phyloP scores from a whole-genome alignment of 2,329 filamentous ascomycete species.

The Boeremia lycopersici region DNA sequence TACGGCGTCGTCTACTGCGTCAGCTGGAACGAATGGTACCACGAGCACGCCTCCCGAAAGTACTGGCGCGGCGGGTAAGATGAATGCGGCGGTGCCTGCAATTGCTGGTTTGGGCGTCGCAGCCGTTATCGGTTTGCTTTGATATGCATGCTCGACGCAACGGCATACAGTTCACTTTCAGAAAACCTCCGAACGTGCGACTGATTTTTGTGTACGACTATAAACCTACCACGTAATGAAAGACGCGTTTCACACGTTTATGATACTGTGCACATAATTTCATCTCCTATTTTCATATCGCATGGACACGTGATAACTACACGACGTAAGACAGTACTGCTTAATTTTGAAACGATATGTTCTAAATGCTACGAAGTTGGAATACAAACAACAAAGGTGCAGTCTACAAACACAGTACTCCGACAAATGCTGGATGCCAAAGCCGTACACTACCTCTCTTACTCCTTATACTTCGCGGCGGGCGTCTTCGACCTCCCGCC shows the following conservation, averaged over 20 bases:
- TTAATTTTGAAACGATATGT: too few relatives aligned
- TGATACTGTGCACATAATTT: too few relatives aligned
- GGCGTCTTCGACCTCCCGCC: not conserved
- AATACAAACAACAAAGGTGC: not conserved
- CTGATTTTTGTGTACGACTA: too few relatives aligned
- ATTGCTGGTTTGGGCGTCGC: constrained; percentile 5
- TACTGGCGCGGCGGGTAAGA: constrained; percentile 7
- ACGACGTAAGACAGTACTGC: too few relatives aligned
- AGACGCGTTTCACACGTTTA: too few relatives aligned
- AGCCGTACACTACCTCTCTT: not conserved
- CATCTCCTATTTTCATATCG: too few relatives aligned
- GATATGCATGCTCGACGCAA: not conserved
- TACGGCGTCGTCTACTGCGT: not conserved
- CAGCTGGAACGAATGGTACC: not conserved
- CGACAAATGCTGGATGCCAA: too few relatives aligned
- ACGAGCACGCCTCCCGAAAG: not conserved
- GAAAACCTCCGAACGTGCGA: too few relatives aligned
- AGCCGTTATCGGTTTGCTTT: constrained; percentile 2
- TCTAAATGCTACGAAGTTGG: too few relatives aligned
- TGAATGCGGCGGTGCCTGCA: not conserved
- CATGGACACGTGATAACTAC: too few relatives aligned
- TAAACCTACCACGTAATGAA: too few relatives aligned
- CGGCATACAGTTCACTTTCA: too few relatives aligned
- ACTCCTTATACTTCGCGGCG: not conserved
- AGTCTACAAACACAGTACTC: not conserved